Percentiles rank a stretch among this genome's conserved stretches.
Conservation (phyloP, 495 filamentous ascomycete species). For the Hypoxylon trugodes region DNA sequence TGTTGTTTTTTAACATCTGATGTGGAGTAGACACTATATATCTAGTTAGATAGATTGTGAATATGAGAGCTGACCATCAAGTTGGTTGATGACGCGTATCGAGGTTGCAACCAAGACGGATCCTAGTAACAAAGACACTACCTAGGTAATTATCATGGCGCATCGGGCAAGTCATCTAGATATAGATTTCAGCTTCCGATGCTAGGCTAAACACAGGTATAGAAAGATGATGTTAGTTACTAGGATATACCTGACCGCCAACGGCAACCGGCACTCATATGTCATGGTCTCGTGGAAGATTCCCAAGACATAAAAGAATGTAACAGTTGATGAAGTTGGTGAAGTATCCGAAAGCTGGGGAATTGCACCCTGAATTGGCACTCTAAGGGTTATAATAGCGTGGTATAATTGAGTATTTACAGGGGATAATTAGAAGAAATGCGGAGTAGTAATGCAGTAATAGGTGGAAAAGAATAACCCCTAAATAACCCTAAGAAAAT, state of each 20-base stretch:
- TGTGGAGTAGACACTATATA: constrained; percentile 3
- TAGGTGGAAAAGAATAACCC: no score
- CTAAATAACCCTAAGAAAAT: no score
- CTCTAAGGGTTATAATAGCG: no score
- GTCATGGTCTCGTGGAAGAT: background rate
- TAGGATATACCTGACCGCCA: background rate
- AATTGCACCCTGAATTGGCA: no score
- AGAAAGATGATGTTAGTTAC: background rate
- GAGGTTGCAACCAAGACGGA: constrained; percentile 14
- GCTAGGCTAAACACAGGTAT: constrained; percentile 26
- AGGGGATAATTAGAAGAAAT: no score
- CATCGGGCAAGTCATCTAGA: constrained; percentile 27
- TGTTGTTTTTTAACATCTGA: constrained; percentile 20
- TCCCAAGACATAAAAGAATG: no score
- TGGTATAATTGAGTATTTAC: no score
- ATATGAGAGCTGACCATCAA: constrained; percentile 10
- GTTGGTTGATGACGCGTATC: constrained; percentile 11
- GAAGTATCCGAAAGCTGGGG: background rate
- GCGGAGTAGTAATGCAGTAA: no score
- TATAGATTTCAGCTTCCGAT: constrained; percentile 37
- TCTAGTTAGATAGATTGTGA: background rate
- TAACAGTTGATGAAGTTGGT: no score
- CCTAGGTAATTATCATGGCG: background rate
- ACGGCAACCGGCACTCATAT: background rate
- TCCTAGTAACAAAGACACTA: constrained; percentile 5